Evolutionary conservation across 1,139 yeast genomes (phyloP).

Genomic region (Lodderomyces parapsilosis): DNA sequence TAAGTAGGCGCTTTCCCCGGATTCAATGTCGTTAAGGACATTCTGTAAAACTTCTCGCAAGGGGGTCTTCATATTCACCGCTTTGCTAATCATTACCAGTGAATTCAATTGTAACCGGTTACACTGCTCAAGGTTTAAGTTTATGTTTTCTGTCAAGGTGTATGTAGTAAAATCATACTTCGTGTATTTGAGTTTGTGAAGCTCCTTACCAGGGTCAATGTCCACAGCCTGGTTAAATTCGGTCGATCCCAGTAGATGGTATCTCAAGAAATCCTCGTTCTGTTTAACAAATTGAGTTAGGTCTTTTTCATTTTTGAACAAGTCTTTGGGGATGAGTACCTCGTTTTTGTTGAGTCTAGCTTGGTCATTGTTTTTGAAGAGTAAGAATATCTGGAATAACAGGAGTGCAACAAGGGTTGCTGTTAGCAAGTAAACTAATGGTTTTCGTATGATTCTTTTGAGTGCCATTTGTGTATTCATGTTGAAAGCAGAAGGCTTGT

Average conservation of each 20-base stretch:
- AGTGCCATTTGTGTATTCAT: neutral
- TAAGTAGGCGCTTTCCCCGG: constrained; percentile 20
- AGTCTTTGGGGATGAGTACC: constrained; percentile 20
- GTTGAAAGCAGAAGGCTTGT: neutral
- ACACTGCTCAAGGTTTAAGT: constrained; percentile 19
- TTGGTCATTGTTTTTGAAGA: neutral
- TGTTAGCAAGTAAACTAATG: neutral
- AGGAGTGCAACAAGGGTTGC: constrained; percentile 3
- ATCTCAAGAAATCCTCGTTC: constrained; percentile 13
- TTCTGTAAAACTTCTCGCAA: constrained; percentile 18
- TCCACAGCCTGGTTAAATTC: constrained; percentile 12
- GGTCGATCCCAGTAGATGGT: constrained; percentile 15
- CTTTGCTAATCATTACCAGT: constrained; percentile 18
- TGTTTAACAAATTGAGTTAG: constrained; percentile 15
- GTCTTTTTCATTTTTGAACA: constrained; percentile 16
- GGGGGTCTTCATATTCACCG: constrained; percentile 21
- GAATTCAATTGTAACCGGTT: constrained; percentile 13
- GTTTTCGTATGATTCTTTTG: neutral
- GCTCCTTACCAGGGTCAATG: constrained; percentile 4
- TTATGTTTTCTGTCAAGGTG: constrained; percentile 14
- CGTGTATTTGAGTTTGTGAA: constrained; percentile 13
- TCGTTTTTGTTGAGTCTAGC: constrained; percentile 17
- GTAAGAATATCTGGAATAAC: constrained; percentile 1
- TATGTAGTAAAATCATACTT: constrained; percentile 19
- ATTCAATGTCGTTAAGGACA: constrained; percentile 16